Percentiles rank a stretch among this genome's conserved stretches.
Conservation (phyloP, 2,329 filamentous ascomycete species). For the Parastagonospora avenae region DNA sequence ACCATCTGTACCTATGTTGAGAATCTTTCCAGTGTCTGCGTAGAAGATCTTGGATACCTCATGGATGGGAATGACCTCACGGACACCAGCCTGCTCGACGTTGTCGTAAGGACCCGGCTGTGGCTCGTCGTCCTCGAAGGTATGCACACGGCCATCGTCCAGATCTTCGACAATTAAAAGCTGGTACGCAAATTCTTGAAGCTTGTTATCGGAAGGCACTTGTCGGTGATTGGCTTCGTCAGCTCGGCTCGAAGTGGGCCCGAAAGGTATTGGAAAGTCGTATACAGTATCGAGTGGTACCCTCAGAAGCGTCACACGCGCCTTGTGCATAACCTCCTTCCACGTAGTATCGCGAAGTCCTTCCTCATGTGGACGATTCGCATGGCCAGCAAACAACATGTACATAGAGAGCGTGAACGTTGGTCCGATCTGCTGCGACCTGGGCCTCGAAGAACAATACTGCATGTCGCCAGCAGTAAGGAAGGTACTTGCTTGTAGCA, state of each 20-base stretch:
- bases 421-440: constrained; percentile 81
- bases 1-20: constrained; percentile 76
- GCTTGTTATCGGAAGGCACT: constrained; percentile 51
- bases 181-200: constrained; percentile 77
- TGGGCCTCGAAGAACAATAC: constrained; percentile 68
- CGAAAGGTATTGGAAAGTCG: constrained; percentile 45
- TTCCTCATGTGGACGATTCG: constrained; percentile 61
- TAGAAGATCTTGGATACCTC: constrained; percentile 92
- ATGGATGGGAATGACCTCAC: constrained; percentile 71
- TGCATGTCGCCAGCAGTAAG: constrained; percentile 85
- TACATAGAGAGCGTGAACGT: constrained; percentile 87
- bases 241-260: constrained; percentile 12
- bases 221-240: constrained; percentile 27
- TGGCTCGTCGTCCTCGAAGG: constrained; percentile 64
- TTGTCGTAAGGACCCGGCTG: constrained; percentile 66
- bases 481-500: constrained; percentile 91
- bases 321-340: constrained; percentile 97
- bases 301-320: constrained; percentile 77
- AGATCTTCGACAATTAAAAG: constrained; percentile 83
- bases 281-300: constrained; percentile 65
- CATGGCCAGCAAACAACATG: constrained; percentile 89
- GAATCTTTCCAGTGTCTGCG: constrained; percentile 84
- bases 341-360: constrained; percentile 73
- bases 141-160: constrained; percentile 71
- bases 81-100: constrained; percentile 65